Evolutionary conservation across 768 basidiomycete genomes (phyloP).

Genomic region (Auricularia heimuer): DNA sequence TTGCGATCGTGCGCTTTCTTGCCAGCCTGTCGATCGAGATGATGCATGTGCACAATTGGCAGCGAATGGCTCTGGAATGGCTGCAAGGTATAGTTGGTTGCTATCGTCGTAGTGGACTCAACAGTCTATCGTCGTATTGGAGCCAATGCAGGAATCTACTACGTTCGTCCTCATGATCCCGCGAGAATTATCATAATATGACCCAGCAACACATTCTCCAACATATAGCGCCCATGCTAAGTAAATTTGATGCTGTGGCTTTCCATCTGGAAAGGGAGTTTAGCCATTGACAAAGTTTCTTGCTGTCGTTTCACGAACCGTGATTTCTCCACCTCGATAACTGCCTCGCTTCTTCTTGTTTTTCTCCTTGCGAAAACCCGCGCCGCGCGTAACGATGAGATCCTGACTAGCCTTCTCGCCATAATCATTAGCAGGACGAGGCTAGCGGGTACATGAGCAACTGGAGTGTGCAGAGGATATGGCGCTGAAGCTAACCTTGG

Average conservation of each 20-base stretch:
- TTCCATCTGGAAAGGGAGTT: constrained; percentile 40
- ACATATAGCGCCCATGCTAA: not conserved
- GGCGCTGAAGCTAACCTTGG: constrained; percentile 44
- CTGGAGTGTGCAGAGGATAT: not conserved
- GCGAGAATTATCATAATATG: too few relatives aligned
- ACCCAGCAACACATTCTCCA: too few relatives aligned
- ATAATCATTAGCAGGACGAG: constrained; percentile 59
- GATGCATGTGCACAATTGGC: too few relatives aligned
- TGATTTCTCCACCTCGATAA: constrained; percentile 92
- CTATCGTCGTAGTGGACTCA: too few relatives aligned
- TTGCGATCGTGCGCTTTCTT: too few relatives aligned
- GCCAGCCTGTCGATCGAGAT: too few relatives aligned
- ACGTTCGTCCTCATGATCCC: too few relatives aligned
- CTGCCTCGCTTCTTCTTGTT: constrained; percentile 98
- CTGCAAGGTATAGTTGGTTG: too few relatives aligned
- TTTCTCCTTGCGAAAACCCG: constrained; percentile 96
- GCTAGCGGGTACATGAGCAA: constrained; percentile 4
- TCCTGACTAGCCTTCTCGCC: constrained; percentile 78
- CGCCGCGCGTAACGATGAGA: constrained; percentile 85
- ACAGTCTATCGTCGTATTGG: too few relatives aligned
- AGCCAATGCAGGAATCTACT: too few relatives aligned
- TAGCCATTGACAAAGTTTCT: not conserved
- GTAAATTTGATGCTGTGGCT: constrained; percentile 85
- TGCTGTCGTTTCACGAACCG: constrained; percentile 38
- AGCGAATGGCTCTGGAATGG: too few relatives aligned